Evolutionary conservation across 495 filamentous ascomycete genomes (phyloP), one percentile per base, ranked within the genome.

Genomic region (Xylaria nigripes): DNA sequence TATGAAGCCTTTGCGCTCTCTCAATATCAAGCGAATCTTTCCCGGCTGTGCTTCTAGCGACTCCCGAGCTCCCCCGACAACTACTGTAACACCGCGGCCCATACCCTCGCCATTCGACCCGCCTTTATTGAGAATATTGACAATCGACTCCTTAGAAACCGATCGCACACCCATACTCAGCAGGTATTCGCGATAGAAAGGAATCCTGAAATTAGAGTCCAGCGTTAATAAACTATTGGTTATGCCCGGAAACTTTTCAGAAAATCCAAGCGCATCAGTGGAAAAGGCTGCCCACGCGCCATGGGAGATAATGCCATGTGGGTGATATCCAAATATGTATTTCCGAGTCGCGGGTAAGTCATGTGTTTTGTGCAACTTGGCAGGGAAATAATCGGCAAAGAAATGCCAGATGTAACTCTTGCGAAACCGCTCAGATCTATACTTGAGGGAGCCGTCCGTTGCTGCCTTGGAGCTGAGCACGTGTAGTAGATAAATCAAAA

Each of bases 321-420:
- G 92, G 64, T 96, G 93, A 67, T 97, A 96, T 40, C 94, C 93
- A 65, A 98, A 95, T 59, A 98, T 92, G 72, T 97, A 98, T 71
- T 97, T 97, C 53, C 89, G 79, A 2, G 85, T 87, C 0, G 89
- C 77, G 13, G 87, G 81, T 2, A 98, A 82, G 46, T 86, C 71
- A 59, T 85, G 76, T 34, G 87, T 90, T 52, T 92, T 86, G 69
- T 97, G 90, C 27, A 98, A 80, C 27, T 79, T 77, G 12, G 89
- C 86, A 1, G 93, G 93, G 70, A 93, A 98, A 74, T 97, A 98
- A 16, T 81, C 86, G 40, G 87, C 90, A 67, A 96, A 97, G 47
- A 94, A 78, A 19, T 81, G 85, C 92, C 92, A 98, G 30, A 91
- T 69, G 16, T 78, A 78, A n/a, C 83, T 77, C n/a, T 76, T 78